Evolutionary conservation across 2,329 filamentous ascomycete genomes (phyloP), one percentile per base, ranked within the genome.

Genomic region (Phyllosticta capitalensis): DNA sequence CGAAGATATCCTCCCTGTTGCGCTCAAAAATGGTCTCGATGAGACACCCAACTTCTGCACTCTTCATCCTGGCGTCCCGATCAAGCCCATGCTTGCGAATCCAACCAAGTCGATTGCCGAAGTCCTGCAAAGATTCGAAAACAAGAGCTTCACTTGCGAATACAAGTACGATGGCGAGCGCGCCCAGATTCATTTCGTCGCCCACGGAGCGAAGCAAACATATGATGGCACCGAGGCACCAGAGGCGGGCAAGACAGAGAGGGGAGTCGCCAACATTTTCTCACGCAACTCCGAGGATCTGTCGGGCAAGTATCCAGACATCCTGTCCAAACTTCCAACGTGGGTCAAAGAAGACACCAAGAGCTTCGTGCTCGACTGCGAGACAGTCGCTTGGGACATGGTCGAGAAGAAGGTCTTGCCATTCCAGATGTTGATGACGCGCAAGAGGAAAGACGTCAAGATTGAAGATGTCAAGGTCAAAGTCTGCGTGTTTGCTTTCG

Each of bases 111-210:
- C 94, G 5, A 96, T 99, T 67, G 96, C 92, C 0, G 94, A 99
- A 75, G 94, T 99, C 0, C 81, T 99, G 10, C 92, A 99, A 73
- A 89, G 94, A 5, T 99, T 99, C 65, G 94, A 97, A 71, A 86
- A 89, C 64, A 94, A 96, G 70, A 88, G 87, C 24, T 99, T 99
- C 68, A 97, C 94, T 1, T 99, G 94, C 75, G 94, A 99, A 72
- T 99, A 95, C 80, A 99, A 99, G 74, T 99, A 99, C 69, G 94
- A 99, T 67, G 94, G 94, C 54, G 94, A 99, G 74, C 83, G 94
- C 70, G 94, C 94, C n/a, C 94, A 99, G 71, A 97, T 99, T 55
- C 94, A 99, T 71, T 99, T 95, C 66, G 90, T 97, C 30, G 87
- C 92, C 4, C 89, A 90, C 63, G 88, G 92, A 63, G 83, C 89